phyloP scores from a whole-genome alignment of 2,329 filamentous ascomycete species.

The Exophiala calicioides region DNA sequence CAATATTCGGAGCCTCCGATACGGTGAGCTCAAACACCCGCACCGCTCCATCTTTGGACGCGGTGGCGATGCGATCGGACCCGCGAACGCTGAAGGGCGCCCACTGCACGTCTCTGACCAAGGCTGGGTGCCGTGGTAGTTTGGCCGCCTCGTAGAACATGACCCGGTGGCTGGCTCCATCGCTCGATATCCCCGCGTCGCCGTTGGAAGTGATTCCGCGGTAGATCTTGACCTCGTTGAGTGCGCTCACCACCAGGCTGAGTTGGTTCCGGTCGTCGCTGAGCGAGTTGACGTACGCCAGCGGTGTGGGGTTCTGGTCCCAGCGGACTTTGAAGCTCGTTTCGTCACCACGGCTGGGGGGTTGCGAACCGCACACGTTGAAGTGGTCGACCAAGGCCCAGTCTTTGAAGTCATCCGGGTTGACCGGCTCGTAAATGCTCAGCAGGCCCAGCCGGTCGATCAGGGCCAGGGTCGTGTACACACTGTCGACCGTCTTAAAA shows the following conservation, averaged over 20 bases:
- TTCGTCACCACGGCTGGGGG: slow-evolving; percentile 78
- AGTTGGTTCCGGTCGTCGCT: slow-evolving; percentile 80
- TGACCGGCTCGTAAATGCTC: slow-evolving; percentile 79
- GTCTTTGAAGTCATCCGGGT: slow-evolving; percentile 75
- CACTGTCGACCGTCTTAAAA: slow-evolving; percentile 77
- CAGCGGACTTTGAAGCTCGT: slow-evolving; percentile 83
- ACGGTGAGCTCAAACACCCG: slow-evolving; percentile 75
- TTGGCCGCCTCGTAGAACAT: slow-evolving; percentile 79
- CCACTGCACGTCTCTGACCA: slow-evolving; percentile 71
- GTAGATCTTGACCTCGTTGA: slow-evolving; percentile 81
- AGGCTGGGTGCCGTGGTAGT: slow-evolving; percentile 68
- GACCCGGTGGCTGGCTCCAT: slow-evolving; percentile 59
- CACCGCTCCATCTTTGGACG: slow-evolving; percentile 86
- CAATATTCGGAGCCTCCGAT: background rate
- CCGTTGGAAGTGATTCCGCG: slow-evolving; percentile 61
- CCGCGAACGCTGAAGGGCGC: slow-evolving; percentile 87
- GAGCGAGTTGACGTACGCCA: slow-evolving; percentile 71
- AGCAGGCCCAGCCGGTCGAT: slow-evolving; percentile 80
- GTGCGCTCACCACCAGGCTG: slow-evolving; percentile 79
- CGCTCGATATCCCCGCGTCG: slow-evolving; percentile 41
- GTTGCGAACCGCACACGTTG: slow-evolving; percentile 62
- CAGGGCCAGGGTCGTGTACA: slow-evolving; percentile 81
- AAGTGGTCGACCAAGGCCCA: slow-evolving; percentile 77
- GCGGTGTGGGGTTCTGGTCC: slow-evolving; percentile 75
- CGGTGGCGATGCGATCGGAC: slow-evolving; percentile 86